Evolutionary conservation across 345 rosid genomes (phyloP).

Genomic region (Camelina laxa): DNA sequence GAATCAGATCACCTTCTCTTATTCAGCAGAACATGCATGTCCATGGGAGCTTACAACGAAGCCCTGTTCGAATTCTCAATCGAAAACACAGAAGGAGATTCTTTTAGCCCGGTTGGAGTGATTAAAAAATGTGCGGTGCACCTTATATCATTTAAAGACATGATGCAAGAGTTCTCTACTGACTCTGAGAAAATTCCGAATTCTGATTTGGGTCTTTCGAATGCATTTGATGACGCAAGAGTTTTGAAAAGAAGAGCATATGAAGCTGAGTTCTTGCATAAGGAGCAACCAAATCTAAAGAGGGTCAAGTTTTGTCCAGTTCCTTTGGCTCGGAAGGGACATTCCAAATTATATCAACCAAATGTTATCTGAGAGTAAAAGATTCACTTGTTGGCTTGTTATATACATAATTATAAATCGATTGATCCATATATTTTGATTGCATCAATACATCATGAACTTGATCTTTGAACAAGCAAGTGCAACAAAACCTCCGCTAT

Average conservation of each 20-base stretch:
- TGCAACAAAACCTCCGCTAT: slow-evolving; percentile 15
- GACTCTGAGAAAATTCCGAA: slow-evolving; percentile 9
- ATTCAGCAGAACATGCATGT: slow-evolving; percentile 40
- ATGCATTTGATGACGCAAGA: slow-evolving; percentile 19
- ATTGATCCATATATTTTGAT: slow-evolving; percentile 26
- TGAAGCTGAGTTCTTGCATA: slow-evolving; percentile 12
- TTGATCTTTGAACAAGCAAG: slow-evolving; percentile 31
- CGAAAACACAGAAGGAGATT: slow-evolving; percentile 27
- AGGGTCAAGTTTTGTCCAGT: slow-evolving; percentile 31
- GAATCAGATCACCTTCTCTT: slow-evolving; percentile 42
- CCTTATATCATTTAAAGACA: slow-evolving; percentile 35
- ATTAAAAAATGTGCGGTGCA: slow-evolving; percentile 39
- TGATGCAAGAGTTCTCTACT: slow-evolving; percentile 33
- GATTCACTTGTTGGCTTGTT: slow-evolving; percentile 14
- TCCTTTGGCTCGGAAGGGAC: slow-evolving; percentile 1
- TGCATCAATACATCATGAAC: slow-evolving; percentile 12
- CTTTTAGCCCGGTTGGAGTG: slow-evolving; percentile 20
- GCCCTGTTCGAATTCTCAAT: slow-evolving; percentile 28
- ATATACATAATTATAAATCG: neutral
- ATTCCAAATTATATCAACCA: slow-evolving; percentile 14
- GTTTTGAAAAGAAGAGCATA: slow-evolving; percentile 17
- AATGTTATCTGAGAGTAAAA: slow-evolving; percentile 2
- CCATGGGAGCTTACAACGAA: slow-evolving; percentile 30
- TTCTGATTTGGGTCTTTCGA: slow-evolving; percentile 29
- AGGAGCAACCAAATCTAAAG: slow-evolving; percentile 33